Percentiles rank a stretch among this genome's conserved stretches.
These are phyloP conservation scores for Chaetomium sp. DNA, from an alignment of 2,329 filamentous ascomycete species.

Conservation along the genomic window DNA sequence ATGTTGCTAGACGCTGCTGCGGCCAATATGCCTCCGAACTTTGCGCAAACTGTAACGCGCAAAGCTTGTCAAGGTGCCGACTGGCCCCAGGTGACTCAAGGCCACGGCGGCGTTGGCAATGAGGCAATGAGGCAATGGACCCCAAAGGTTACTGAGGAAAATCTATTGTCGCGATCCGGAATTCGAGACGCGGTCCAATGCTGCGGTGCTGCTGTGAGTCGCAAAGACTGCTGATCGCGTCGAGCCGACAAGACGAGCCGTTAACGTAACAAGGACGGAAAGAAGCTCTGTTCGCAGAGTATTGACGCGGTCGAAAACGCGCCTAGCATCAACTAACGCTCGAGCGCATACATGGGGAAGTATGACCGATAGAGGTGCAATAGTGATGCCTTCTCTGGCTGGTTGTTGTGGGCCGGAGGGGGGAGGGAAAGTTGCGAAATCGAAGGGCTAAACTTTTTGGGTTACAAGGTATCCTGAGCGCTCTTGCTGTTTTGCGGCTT, in stretches of 20 bases:
- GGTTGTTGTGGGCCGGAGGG: slow-evolving; percentile 8
- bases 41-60: slow-evolving; percentile 14
- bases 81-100: not conserved
- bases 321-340: slow-evolving; percentile 27
- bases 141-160: not conserved
- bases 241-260: not conserved
- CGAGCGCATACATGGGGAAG: slow-evolving; percentile 26
- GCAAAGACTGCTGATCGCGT: slow-evolving; percentile 3
- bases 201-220: not conserved
- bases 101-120: not conserved
- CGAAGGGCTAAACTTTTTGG: slow-evolving; percentile 11
- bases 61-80: slow-evolving; percentile 10
- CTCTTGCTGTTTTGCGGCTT: slow-evolving; percentile 18
- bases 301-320: slow-evolving; percentile 30
- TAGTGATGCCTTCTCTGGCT: slow-evolving; percentile 23
- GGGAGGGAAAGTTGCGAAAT: slow-evolving; percentile 17
- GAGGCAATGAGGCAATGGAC: not conserved
- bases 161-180: not conserved
- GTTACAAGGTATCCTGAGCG: not conserved
- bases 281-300: slow-evolving; percentile 11
- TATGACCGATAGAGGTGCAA: slow-evolving; percentile 17
- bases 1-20: slow-evolving; percentile 25
- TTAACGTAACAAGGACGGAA: not conserved
- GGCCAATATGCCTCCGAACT: slow-evolving; percentile 17
- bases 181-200: slow-evolving; percentile 7